Evolutionary conservation across 2,329 filamentous ascomycete genomes (phyloP), one percentile per base, ranked within the genome.

Genomic region (Hypomyces perniciosus): DNA sequence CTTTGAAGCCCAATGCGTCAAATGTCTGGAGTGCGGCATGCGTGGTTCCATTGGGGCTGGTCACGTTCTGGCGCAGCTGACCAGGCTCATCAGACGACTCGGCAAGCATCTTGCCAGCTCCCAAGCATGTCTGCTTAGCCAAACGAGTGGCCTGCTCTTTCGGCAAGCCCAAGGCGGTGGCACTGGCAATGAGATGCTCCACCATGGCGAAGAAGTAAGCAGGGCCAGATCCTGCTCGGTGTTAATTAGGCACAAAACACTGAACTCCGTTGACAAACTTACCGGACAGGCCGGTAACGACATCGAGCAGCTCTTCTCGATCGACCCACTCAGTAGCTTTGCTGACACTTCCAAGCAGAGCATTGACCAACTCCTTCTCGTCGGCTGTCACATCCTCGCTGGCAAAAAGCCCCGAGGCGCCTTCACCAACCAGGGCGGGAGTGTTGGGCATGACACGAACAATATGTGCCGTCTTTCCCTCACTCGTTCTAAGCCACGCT

Each of bases 371-470:
- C 9, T 68, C 63, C 63, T 65, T 72, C 62, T 77, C 73, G 0
- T 60, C 65, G 6, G 62, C 60, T 1, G 69, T 68, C 6, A 77
- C 73, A 33, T 71, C 71, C 6, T 61, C 59, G 30, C 67, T 68
- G 5, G 75, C 74, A 51, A 68, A 77, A 8, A 76, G 59, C 2
- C 74, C 75, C 2, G 72, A 74, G 1, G 75, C 75, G 30, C 75
- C 75, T 63, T 78, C 74, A 27, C 74, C 72, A 8, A 77, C 69
- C 31, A 77, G 61, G 6, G 75, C 75, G 2, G 75, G 75, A 5
- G 74, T 77, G 62, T 78, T 78, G 48, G 75, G 75, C 75, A 78
- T 78, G 51, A 77, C 73, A 20, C 75, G 69, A n/a, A 77, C 72
- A 12, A 75, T 66, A 42, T 72, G 72, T 1, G 73, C 72, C 1